Evolutionary conservation across 2,329 filamentous ascomycete genomes (phyloP).

Genomic region (Lizonia empirigonia): DNA sequence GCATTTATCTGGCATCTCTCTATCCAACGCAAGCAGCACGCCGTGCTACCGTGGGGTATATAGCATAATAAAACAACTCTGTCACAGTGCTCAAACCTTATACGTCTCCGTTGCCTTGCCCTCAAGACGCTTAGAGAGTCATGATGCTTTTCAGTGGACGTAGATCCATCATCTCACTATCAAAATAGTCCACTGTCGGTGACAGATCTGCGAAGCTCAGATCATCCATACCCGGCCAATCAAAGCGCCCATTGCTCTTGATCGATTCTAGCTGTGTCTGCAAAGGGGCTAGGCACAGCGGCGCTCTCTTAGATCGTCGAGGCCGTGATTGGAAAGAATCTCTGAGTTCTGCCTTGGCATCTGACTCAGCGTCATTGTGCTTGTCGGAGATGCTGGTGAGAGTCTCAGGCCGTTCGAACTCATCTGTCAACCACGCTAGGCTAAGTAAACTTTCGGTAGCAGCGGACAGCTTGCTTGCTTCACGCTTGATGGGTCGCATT

Average conservation of each 20-base stretch:
- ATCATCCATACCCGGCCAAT: conserved; percentile 8
- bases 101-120: not conserved
- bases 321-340: not conserved
- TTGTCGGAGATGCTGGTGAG: conserved; percentile 9
- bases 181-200: conserved; percentile 11
- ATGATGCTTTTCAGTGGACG: conserved; percentile 4
- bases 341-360: not conserved
- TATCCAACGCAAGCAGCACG: conserved; percentile 1
- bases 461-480: conserved; percentile 8
- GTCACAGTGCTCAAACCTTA: not conserved
- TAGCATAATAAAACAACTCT: conserved; percentile 3
- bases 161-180: conserved; percentile 6
- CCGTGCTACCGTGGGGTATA: conserved; percentile 10
- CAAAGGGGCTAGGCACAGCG: conserved; percentile 2
- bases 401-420: not conserved
- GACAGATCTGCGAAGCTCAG: conserved; percentile 14
- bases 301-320: not conserved
- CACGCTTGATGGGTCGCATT: conserved; percentile 3
- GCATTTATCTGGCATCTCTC: not conserved
- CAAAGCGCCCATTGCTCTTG: conserved; percentile 9
- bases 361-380: not conserved
- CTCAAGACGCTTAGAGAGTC: not conserved
- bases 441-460: conserved; percentile 8
- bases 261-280: conserved; percentile 5
- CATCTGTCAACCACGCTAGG: conserved; percentile 9